Base-by-base conservation (phyloP, 1,284 basidiomycete species). In the Leccinum subspadiceum region DNA sequence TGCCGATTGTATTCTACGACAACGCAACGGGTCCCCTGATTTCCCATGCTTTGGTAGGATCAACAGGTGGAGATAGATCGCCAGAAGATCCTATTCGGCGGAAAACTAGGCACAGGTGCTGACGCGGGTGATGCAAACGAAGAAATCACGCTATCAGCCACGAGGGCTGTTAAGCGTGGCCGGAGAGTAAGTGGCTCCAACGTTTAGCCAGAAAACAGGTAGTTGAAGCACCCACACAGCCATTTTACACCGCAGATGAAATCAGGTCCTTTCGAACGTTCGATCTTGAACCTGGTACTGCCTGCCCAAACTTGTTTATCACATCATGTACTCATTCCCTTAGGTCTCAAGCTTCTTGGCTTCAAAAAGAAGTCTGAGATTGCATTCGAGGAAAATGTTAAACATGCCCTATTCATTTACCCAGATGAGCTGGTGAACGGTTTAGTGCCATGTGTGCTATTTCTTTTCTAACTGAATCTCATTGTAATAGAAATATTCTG, bases 371-470 rank as follows among this genome's bases (percentile, higher is more conserved):
- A 81, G n/a, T 73, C 77, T 4, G 82, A 90, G 60, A 80, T 98
- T 1, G 76, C 77, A 0, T 90, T 94, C 65, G 89, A 94, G 72
- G 93, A 97, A 71, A 96, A 96, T 65, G 77, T 97, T 68, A 96
- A 94, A 70, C 94, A 97, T 74, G 87, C 94, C 0, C 78, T 86
- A 56, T 99, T 99, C 70, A 85, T 99, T 62, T 94, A 95, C 72
- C 97, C 96, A 0, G 90, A 96, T 66, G 96, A 99, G 72, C 78
- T 84, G 73, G 93, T 93, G 62, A 60, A 82, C 56, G 15, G 33
- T 58, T 29, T 46, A 31, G 46, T 17, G 31, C 7, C 15, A 2
- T 15, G 6, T 20, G 3, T 12, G 44, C 49, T 10, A 31, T 56
- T 6, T n/a, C 12, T 7, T 41, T 22, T 33, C 49, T 55, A 9